Conservation (phyloP, 768 basidiomycete species). For the Macrolepiota fuliginosa region DNA sequence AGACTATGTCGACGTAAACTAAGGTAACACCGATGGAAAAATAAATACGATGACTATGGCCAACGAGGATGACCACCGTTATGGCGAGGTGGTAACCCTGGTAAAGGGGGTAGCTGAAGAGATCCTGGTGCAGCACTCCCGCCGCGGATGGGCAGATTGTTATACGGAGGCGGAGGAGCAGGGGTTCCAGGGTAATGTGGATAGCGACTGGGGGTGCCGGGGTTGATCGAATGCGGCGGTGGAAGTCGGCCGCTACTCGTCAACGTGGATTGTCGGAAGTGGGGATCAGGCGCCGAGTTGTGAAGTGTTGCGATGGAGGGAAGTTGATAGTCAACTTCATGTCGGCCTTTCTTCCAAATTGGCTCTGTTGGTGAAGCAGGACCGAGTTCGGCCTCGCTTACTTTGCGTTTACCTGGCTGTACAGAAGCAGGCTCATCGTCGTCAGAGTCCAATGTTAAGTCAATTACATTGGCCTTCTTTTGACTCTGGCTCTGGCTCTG, state of each 20-base stretch:
- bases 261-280: conserved; percentile 9
- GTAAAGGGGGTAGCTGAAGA: conserved; percentile 24
- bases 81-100: conserved; percentile 8
- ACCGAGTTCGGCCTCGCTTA: conserved; percentile 43
- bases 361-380: conserved; percentile 54
- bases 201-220: conserved; percentile 19
- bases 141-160: conserved; percentile 16
- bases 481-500: conserved; percentile 21
- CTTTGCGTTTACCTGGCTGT: conserved; percentile 58
- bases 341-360: conserved; percentile 69
- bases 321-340: conserved; percentile 25
- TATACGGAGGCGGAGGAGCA: conserved; percentile 12
- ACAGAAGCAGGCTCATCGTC: conserved; percentile 50
- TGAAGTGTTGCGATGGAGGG: conserved; percentile 13
- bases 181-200: conserved; percentile 14
- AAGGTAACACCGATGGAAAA: background rate
- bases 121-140: conserved; percentile 15
- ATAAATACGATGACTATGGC: conserved; percentile 14
- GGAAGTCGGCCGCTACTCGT: conserved; percentile 14
- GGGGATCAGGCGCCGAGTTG: background rate
- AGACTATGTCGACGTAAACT: conserved; percentile 12
- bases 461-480: conserved; percentile 61
- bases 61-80: conserved; percentile 15
- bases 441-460: conserved; percentile 77
- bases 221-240: conserved; percentile 8